Conservation (phyloP, 1,284 basidiomycete genomes). For the Leccinum fallax region DNA sequence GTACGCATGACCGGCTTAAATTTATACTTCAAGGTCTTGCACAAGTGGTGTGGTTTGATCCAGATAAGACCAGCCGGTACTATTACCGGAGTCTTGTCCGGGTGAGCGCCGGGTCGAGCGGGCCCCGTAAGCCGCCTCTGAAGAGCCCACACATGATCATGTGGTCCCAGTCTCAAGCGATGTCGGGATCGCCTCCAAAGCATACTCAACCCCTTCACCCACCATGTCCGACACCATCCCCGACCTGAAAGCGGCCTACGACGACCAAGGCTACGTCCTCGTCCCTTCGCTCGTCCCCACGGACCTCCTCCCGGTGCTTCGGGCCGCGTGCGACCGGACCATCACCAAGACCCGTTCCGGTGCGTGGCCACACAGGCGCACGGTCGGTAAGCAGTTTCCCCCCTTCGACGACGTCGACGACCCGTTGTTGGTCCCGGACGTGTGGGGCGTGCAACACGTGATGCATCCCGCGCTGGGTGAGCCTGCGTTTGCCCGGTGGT, state of each 20-base stretch:
- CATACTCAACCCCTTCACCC: not conserved
- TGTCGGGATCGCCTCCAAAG: not conserved
- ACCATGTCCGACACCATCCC: conserved; percentile 6
- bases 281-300: conserved; percentile 61
- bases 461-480: conserved; percentile 76
- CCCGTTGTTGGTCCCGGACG: conserved; percentile 51
- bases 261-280: conserved; percentile 72
- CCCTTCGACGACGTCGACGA: conserved; percentile 54
- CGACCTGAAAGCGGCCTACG: conserved; percentile 47
- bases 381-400: conserved; percentile 83
- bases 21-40: not conserved
- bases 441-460: conserved; percentile 81
- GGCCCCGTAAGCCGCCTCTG: not conserved
- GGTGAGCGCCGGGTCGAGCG: not conserved
- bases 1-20: not conserved
- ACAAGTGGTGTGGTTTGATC: not conserved
- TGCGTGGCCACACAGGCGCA: conserved; percentile 68
- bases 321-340: conserved; percentile 54
- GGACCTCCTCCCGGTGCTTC: conserved; percentile 45
- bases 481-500: conserved; percentile 65
- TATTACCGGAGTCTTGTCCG: not conserved
- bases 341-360: conserved; percentile 62
- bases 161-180: not conserved
- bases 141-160: not conserved
- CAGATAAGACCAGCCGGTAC: not conserved